Conservation (phyloP, 352 stramenopile genomes). For the Phytophthora fragariaefolia region DNA sequence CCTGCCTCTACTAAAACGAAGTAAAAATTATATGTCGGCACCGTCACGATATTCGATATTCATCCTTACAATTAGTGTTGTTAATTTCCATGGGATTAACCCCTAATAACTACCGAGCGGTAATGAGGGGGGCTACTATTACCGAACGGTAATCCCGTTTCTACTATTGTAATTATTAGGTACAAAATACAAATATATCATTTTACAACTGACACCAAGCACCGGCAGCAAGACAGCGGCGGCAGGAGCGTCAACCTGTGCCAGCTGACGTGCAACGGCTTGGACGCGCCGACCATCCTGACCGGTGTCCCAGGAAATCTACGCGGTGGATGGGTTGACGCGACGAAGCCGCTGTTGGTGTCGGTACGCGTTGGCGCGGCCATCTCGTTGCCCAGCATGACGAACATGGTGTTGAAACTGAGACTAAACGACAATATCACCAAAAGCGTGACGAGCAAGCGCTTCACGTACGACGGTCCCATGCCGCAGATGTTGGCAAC, state of each 20-base stretch:
- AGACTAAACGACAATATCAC: conserved; percentile 33
- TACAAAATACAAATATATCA: too few relatives aligned
- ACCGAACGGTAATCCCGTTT: too few relatives aligned
- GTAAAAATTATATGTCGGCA: too few relatives aligned
- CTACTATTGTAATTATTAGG: too few relatives aligned
- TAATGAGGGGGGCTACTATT: too few relatives aligned
- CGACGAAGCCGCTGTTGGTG: conserved; percentile 30
- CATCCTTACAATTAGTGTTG: too few relatives aligned
- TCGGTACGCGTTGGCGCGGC: conserved; percentile 31
- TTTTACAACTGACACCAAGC: too few relatives aligned
- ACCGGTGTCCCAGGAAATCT: conserved; percentile 43
- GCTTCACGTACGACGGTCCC: conserved; percentile 33
- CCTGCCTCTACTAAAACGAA: too few relatives aligned
- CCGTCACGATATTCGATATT: too few relatives aligned
- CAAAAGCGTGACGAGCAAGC: conserved; percentile 25
- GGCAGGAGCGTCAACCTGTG: conserved; percentile 39
- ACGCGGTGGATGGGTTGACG: conserved; percentile 31
- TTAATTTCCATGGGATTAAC: too few relatives aligned
- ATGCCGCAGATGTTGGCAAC: conserved; percentile 35
- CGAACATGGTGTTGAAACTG: conserved; percentile 39
- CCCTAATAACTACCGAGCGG: too few relatives aligned
- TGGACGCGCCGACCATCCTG: conserved; percentile 32
- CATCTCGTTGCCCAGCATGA: conserved; percentile 34
- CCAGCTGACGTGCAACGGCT: conserved; percentile 35
- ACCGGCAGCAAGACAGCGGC: too few relatives aligned